Evolutionary conservation across 176 grass and related monocot species (phyloP).

Genomic region (Cocos nucifera): DNA sequence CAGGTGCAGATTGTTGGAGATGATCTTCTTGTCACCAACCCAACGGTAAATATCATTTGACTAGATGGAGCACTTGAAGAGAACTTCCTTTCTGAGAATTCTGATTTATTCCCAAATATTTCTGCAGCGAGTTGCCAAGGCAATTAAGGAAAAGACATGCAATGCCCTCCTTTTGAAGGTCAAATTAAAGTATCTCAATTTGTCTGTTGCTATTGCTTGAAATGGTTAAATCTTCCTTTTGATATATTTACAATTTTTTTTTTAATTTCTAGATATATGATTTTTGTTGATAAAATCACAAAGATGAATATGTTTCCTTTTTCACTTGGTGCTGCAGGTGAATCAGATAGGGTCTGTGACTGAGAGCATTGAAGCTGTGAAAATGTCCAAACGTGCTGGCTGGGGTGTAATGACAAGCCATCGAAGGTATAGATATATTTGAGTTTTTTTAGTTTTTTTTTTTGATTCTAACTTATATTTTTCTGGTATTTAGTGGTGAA

Average conservation of each 20-base stretch:
- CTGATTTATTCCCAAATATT: neutral
- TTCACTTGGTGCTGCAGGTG: constrained; percentile 31
- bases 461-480: constrained; percentile 9
- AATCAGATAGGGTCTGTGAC: constrained; percentile 95
- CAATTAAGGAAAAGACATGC: constrained; percentile 80
- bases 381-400: constrained; percentile 81
- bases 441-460: neutral
- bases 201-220: neutral
- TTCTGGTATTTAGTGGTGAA: constrained; percentile 50
- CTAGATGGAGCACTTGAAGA: too few species aligned
- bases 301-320: neutral
- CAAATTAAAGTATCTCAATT: neutral
- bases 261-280: too few species aligned
- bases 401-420: constrained; percentile 96
- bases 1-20: constrained; percentile 92
- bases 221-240: constrained; percentile 4
- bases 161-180: constrained; percentile 94
- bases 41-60: constrained; percentile 39
- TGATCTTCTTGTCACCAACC: constrained; percentile 92
- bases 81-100: neutral
- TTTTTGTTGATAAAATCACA: too few species aligned
- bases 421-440: constrained; percentile 40
- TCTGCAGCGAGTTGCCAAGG: constrained; percentile 75
- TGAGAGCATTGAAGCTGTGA: constrained; percentile 85
- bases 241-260: neutral